Conservation (phyloP, 306 rosid genomes). For the Mimosa bimucronata region DNA sequence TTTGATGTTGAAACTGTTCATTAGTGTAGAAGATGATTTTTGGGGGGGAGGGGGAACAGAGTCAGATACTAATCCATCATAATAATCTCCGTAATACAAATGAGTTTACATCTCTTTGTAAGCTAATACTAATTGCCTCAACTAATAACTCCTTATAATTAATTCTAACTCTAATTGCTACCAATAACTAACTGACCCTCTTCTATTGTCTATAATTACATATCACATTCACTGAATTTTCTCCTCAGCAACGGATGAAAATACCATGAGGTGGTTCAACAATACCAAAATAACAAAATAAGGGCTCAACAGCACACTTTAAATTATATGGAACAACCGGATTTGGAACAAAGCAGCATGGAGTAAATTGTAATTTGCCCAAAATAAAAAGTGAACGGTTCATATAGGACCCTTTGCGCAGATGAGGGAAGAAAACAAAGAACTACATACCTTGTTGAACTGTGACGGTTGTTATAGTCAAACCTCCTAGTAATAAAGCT, state of each 20-base stretch:
- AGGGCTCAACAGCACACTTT: background rate
- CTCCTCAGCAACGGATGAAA: background rate
- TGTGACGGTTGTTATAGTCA: slow-evolving; percentile 78
- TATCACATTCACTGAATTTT: background rate
- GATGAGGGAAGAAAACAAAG: slow-evolving; percentile 20
- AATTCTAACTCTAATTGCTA: too few species aligned
- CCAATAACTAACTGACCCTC: too few species aligned
- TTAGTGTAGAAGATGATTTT: too few species aligned
- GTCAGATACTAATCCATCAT: too few species aligned
- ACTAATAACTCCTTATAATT: too few species aligned
- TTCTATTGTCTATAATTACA: too few species aligned
- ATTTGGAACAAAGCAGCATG: background rate
- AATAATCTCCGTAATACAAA: too few species aligned
- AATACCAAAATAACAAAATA: background rate
- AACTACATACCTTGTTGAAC: slow-evolving; percentile 74
- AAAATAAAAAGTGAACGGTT: background rate
- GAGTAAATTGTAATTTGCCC: background rate
- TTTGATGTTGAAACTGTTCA: background rate
- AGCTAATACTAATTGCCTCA: too few species aligned
- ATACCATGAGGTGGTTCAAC: background rate
- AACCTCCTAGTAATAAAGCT: slow-evolving; percentile 83
- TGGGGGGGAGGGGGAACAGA: too few species aligned
- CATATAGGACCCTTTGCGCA: slow-evolving; percentile 16
- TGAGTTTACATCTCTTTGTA: too few species aligned
- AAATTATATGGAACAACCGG: background rate